These are phyloP conservation scores for Terfezia claveryi DNA, from an alignment of 495 filamentous ascomycete genomes.

Conservation along the genomic window DNA sequence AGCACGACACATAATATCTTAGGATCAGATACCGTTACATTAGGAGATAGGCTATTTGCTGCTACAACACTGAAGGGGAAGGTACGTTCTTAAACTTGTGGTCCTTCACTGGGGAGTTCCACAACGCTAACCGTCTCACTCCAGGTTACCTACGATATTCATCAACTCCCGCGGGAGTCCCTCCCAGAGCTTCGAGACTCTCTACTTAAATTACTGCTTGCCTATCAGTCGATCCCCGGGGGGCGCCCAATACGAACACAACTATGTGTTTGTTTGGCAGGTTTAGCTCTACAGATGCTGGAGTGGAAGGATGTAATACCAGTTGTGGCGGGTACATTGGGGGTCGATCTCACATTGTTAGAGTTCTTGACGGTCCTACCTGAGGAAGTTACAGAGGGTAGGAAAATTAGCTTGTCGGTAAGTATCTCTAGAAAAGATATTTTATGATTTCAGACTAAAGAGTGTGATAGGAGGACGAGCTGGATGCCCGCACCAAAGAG, in stretches of 20 bases:
- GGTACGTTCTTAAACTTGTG: conserved; percentile 29
- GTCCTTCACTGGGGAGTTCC: too few species aligned
- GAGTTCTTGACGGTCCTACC: conserved; percentile 92
- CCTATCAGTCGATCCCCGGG: conserved; percentile 41
- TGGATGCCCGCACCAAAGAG: conserved; percentile 57
- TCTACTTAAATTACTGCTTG: conserved; percentile 52
- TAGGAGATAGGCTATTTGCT: conserved; percentile 81
- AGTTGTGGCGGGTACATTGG: conserved; percentile 55
- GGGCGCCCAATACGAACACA: conserved; percentile 84
- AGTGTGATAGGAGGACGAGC: conserved; percentile 62
- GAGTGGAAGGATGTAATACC: conserved; percentile 86
- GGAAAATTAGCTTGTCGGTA: conserved; percentile 96
- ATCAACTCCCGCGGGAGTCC: conserved; percentile 60
- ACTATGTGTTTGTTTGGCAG: conserved; percentile 81
- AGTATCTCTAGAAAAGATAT: conserved; percentile 23
- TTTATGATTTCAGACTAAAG: not conserved
- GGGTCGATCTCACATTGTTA: conserved; percentile 62
- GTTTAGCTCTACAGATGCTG: conserved; percentile 85
- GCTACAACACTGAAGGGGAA: conserved; percentile 96
- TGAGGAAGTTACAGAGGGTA: conserved; percentile 96
- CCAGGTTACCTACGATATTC: conserved; percentile 63
- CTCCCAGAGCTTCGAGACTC: conserved; percentile 59
- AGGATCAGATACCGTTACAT: conserved; percentile 45
- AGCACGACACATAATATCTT: conserved; percentile 63
- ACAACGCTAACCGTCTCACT: too few species aligned